Evolutionary conservation across 306 rosid species (phyloP).

Genomic region (Glycine tomentella): DNA sequence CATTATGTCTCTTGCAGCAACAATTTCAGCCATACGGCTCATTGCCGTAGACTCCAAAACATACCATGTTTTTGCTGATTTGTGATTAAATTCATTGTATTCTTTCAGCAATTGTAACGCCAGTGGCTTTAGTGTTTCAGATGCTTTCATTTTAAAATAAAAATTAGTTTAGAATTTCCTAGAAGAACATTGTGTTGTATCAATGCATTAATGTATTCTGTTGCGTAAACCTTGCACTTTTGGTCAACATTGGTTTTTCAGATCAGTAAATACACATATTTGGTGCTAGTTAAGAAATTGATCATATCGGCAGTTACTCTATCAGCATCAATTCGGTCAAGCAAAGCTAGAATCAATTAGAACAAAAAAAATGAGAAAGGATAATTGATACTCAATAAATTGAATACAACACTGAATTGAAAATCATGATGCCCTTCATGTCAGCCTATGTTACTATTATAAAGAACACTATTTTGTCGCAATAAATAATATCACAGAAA

Average conservation of each 20-base stretch:
- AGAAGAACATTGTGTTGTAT: not conserved
- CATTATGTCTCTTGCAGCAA: constrained; percentile 67
- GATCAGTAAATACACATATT: not conserved
- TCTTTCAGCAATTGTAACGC: constrained; percentile 25
- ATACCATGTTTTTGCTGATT: constrained; percentile 80
- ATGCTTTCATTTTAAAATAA: constrained; percentile 18
- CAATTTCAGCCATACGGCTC: constrained; percentile 79
- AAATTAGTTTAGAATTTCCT: not conserved
- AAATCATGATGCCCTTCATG: constrained; percentile 12
- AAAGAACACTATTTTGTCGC: constrained; percentile 21
- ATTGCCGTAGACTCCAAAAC: constrained; percentile 84
- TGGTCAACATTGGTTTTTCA: not conserved
- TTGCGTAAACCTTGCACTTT: not conserved
- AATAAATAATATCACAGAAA: constrained; percentile 9
- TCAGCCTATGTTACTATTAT: not conserved
- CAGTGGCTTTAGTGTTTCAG: not conserved
- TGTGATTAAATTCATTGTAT: constrained; percentile 48
- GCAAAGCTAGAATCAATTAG: too few species aligned
- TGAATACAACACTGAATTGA: constrained; percentile 15
- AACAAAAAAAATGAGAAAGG: not conserved
- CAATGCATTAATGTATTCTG: not conserved
- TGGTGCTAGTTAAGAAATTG: constrained; percentile 1
- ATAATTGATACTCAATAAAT: constrained; percentile 6
- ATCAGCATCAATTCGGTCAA: too few species aligned
- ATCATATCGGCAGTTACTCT: not conserved